Base-by-base conservation (phyloP, 768 basidiomycete species). In the Punctularia strigosozonata region DNA sequence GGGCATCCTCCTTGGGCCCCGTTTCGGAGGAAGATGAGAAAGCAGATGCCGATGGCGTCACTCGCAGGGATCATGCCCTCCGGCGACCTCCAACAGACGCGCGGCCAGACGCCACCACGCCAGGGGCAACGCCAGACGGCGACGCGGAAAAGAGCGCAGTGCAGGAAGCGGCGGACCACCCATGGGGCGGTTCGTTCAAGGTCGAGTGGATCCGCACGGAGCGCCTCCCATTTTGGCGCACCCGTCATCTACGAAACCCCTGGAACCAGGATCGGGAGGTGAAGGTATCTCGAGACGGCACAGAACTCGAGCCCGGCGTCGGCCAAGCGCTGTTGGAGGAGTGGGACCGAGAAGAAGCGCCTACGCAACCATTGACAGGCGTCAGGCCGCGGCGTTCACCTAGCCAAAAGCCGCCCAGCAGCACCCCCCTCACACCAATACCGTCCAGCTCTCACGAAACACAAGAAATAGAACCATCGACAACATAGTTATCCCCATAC, bases 261-360 rank as follows among this genome's bases (percentile, higher is more conserved):
- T 97, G 91, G 90, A 97, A 97, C 49, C 75, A 87, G 46, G 85
- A 83, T 42, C 64, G 75, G 36, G 79, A 85, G 50, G 69, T 86
- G 32, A 83, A 86, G 62, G 75, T 86, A 6, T 89, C 85, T 10
- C 66, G 86, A 35, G 88, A 92, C 53, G 92, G 92, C 14, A 95
- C 91, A 1, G 92, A 97, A 54, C 55, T 98, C 15, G 92, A 97
- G 54, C 89, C 91, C 2, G 51, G 50, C 1, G 71, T 86, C 12
- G 86, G 85, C 19, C 67, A 75, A 47, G 64, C 58, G 45, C 56
- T 91, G 26, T 39, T 91, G 40, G 75, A 77, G 4, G 80, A 84
- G 46, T 90, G 86, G 86, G 55, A 62, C 30, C 54, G 44, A 33
- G 57, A 68, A 15, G 52, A 43, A 3, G 47, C 43, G 31, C 47